These are phyloP conservation scores for Edaphochlamys debaryana DNA, from an alignment of 139 green algal species.

Conservation along the genomic window DNA sequence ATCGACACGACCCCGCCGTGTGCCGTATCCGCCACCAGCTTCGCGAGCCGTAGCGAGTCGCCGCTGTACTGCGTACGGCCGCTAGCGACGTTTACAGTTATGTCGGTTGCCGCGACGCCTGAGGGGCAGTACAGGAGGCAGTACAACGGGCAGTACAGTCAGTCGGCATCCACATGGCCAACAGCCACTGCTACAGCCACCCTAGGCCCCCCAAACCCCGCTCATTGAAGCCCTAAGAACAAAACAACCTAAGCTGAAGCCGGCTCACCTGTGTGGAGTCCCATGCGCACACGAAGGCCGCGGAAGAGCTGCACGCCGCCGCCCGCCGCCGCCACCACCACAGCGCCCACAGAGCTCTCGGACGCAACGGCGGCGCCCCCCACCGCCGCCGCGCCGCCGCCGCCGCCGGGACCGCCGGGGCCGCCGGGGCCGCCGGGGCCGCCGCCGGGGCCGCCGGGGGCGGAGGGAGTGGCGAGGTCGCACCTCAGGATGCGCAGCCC, in stretches of 20 bases:
- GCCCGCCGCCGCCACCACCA: too few species aligned
- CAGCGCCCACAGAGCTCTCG: too few species aligned
- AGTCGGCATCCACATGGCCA: too few species aligned
- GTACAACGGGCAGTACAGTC: too few species aligned
- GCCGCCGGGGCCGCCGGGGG: not conserved
- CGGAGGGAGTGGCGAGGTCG: too few species aligned
- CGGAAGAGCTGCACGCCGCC: not conserved
- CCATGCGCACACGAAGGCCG: slow-evolving; percentile 28
- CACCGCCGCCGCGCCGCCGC: not conserved
- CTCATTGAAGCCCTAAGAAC: too few species aligned
- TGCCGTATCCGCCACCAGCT: slow-evolving; percentile 32
- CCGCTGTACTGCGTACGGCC: slow-evolving; percentile 17
- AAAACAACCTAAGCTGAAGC: too few species aligned
- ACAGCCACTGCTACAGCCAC: too few species aligned
- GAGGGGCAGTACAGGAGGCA: not conserved
- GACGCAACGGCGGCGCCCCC: not conserved
- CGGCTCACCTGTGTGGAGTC: slow-evolving; percentile 6
- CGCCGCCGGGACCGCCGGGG: not conserved
- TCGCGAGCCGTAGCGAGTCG: not conserved
- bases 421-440: not conserved
- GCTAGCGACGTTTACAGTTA: not conserved
- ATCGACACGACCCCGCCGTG: slow-evolving; percentile 43
- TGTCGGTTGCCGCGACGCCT: not conserved
- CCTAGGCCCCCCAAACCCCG: too few species aligned
- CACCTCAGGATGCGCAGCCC: too few species aligned